These are phyloP conservation scores for Omphalotus guepiniiformis DNA, from an alignment of 768 basidiomycete genomes.

Conservation along the genomic window DNA sequence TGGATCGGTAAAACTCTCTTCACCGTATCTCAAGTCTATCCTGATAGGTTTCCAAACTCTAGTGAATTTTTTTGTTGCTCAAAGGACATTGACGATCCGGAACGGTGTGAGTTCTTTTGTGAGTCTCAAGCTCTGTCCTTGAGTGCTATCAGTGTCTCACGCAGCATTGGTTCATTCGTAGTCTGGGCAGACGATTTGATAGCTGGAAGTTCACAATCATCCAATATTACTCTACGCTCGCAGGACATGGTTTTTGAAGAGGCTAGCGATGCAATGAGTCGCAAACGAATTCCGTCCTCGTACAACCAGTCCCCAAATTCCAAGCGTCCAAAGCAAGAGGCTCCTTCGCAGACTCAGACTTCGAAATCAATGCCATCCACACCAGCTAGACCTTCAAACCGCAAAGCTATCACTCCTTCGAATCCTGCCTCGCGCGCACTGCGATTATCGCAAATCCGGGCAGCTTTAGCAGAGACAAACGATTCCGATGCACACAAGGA, in stretches of 20 bases:
- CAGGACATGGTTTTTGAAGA: not conserved
- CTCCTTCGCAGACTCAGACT: conserved; percentile 1
- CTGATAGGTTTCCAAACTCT: not conserved
- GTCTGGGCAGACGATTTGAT: conserved; percentile 8
- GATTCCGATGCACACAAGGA: too few relatives aligned
- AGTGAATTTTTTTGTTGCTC: conserved; percentile 34
- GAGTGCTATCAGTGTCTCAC: not conserved
- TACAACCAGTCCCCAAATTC: not conserved
- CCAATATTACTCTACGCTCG: not conserved
- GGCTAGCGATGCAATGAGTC: not conserved
- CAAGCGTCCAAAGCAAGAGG: not conserved
- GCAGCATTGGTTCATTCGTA: not conserved
- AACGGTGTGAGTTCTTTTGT: conserved; percentile 36
- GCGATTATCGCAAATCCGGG: too few relatives aligned
- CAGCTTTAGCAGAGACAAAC: too few relatives aligned
- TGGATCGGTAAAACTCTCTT: conserved; percentile 31
- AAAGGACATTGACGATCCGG: conserved; percentile 17
- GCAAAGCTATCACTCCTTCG: too few relatives aligned
- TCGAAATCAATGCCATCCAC: not conserved
- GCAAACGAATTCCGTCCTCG: not conserved
- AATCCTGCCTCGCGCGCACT: too few relatives aligned
- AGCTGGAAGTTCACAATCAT: conserved; percentile 1
- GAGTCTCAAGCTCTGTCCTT: not conserved
- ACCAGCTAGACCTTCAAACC: conserved; percentile 2
- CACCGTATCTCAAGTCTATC: not conserved